Evolutionary conservation across 1,139 yeast genomes (phyloP), one percentile per base, ranked within the genome.

Genomic region (Suhomyces anneliseae): DNA sequence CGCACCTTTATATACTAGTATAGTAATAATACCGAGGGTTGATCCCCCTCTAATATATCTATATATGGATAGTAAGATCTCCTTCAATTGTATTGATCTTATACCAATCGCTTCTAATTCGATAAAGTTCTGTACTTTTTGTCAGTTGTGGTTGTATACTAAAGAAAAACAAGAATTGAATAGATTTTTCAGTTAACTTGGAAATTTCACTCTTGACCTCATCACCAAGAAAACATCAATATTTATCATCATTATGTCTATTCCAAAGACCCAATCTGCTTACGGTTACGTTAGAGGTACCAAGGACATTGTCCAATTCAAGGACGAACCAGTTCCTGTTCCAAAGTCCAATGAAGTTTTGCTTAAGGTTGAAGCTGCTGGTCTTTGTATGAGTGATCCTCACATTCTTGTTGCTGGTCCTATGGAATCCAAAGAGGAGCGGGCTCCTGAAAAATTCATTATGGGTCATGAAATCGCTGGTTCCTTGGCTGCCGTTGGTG

Each of bases 391-490:
- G 54, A 74, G 81, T 47, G 84, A 79, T 55, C 66, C 77, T 19
- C 81, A 78, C 54, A 64, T 77, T 24, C 59, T 78, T 27, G 56
- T 62, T 31, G 73, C 70, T 10, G 57, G 58, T 1, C 55, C 59
- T 7, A 42, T 53, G 40, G 45, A 42, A 15, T 44, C 45, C 10
- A 44, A 42, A 7, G 42, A 44, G 54, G 62, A 45, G 59, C 60
- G 31, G 33, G 42, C 54, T 37, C 60, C 70, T 44, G 54, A 61
- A 15, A 62, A 64, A 40, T 77, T 74, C 54, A 70, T 78, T 24
- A 74, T 80, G 76, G 85, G 85, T 26, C 85, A 80, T 59, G 85
- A 81, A 58, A 74, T 80, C 36, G 80, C 83, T 9, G 85, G 85
- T 1, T 65, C 64, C 46, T 62, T 80, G 29, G 72, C 66, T 27